Percentiles rank a stretch among this genome's conserved stretches.
Conservation (phyloP, 352 stramenopile genomes). For the Phytophthora capsici region DNA sequence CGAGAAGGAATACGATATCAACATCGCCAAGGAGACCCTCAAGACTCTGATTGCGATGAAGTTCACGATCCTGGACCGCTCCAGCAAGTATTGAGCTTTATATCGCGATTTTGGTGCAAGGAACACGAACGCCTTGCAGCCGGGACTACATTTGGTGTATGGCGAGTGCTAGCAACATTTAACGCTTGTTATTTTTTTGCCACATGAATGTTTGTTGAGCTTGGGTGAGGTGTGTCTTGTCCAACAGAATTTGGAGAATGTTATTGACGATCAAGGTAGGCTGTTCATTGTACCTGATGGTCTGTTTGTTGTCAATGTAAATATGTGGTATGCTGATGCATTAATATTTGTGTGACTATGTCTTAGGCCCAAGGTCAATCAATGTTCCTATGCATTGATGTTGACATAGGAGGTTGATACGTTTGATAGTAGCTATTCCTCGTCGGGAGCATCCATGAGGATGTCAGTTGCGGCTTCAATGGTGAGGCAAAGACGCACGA, state of each 20-base stretch:
- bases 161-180: slow-evolving; percentile 21
- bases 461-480: slow-evolving; percentile 83
- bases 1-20: slow-evolving; percentile 90
- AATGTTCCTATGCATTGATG: slow-evolving; percentile 1
- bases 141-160: slow-evolving; percentile 5
- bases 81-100: slow-evolving; percentile 55
- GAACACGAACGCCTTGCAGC: slow-evolving; percentile 9
- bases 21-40: slow-evolving; percentile 88
- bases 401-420: slow-evolving; percentile 5
- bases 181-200: slow-evolving; percentile 14
- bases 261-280: slow-evolving; percentile 1
- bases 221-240: neutral
- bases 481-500: slow-evolving; percentile 79
- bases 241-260: neutral
- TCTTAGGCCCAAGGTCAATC: slow-evolving; percentile 1
- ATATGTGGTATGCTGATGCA: slow-evolving; percentile 11
- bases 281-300: no score
- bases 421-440: slow-evolving; percentile 26
- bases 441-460: slow-evolving; percentile 40
- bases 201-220: slow-evolving; percentile 8
- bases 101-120: slow-evolving; percentile 11
- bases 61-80: slow-evolving; percentile 80
- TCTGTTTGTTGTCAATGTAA: no score
- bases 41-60: slow-evolving; percentile 91
- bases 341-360: slow-evolving; percentile 9